A percentile compares a stretch with the other conserved stretches of the same genome.
These are phyloP conservation scores for Cordyceps militaris DNA, from an alignment of 2,329 filamentous ascomycete genomes.

Conservation along the genomic window DNA sequence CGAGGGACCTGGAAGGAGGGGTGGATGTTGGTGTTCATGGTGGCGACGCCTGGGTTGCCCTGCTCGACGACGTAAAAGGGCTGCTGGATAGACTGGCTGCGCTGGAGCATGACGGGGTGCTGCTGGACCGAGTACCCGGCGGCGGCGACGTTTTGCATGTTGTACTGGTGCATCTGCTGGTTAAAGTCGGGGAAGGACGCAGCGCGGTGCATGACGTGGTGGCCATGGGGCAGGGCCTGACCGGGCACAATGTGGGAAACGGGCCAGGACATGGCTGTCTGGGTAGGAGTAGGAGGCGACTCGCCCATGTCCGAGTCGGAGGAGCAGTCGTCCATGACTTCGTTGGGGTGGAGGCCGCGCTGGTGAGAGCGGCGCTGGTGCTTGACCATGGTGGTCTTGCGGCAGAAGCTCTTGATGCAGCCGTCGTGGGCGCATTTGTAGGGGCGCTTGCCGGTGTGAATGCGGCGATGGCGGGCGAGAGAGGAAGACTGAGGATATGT, in stretches of 20 bases:
- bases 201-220: constrained; percentile 41
- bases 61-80: constrained; percentile 55
- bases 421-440: constrained; percentile 56
- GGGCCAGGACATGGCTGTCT: constrained; percentile 46
- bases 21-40: constrained; percentile 50
- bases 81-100: constrained; percentile 39
- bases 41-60: constrained; percentile 54
- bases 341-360: constrained; percentile 48
- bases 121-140: constrained; percentile 39
- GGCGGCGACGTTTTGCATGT: constrained; percentile 35
- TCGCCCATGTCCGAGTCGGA: constrained; percentile 53
- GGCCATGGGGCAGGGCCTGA: constrained; percentile 29
- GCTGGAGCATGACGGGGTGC: constrained; percentile 34
- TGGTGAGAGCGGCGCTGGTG: constrained; percentile 57
- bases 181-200: constrained; percentile 50
- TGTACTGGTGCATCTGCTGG: constrained; percentile 38
- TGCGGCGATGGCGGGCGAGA: constrained; percentile 56
- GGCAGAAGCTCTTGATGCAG: constrained; percentile 62
- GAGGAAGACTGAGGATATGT: constrained; percentile 48
- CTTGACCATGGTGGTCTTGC: constrained; percentile 66
- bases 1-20: constrained; percentile 46
- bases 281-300: constrained; percentile 50
- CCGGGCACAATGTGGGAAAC: constrained; percentile 34
- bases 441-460: constrained; percentile 60
- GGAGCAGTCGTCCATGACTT: constrained; percentile 45